Base-by-base conservation (phyloP, 108 stramenopile species). In the Schizochytrium sp. region DNA sequence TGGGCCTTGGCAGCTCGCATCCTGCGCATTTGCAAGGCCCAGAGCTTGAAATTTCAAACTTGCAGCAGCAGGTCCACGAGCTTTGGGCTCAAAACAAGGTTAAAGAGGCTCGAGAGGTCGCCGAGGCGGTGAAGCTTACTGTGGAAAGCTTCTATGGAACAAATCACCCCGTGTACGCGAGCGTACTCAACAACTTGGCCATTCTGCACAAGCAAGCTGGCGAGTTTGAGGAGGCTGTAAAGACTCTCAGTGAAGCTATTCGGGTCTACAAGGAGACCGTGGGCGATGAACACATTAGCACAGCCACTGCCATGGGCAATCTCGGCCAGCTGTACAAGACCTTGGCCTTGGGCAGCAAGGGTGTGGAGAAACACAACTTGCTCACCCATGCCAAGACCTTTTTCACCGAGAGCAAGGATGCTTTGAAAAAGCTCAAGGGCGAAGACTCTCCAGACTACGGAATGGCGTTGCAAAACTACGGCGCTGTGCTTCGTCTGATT, bases 121-220 rank as follows among this genome's bases (percentile, higher is more conserved):
- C 76, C 15, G 76, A 83, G 47, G 53, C 53, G n/a, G 47, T 49
- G 50, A 83, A 83, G 76, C 50, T 55, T 10, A 83, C 76, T 5
- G 76, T 83, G 45, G 76, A 49, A 42, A 83, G 76, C 53, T 55
- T 55, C 40, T 83, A 55, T 42, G 76, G 76, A 4, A 50, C 55
- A 5, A 45, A 69, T 47, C 88, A 89, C 72, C 69, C 88, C 19
- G 88, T 89, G 3, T 89, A 89, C 44, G 88, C 88, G 10, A 89
- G 88, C 88, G 61, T 50, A 8, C 41, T 89, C n/a, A 89, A 89
- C 69, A 89, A 89, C 53, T 44, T 89, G 50, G 88, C 69, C 42
- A 44, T 89, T n/a, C 69, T 89, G 61, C 72, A 89, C 88, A 89
- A 89, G 53, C 50, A 50, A 4, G 44, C 72, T 12, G 69, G 72